These are phyloP conservation scores for Acacia concinna DNA, from an alignment of 331 rosid genomes.

Conservation along the genomic window DNA sequence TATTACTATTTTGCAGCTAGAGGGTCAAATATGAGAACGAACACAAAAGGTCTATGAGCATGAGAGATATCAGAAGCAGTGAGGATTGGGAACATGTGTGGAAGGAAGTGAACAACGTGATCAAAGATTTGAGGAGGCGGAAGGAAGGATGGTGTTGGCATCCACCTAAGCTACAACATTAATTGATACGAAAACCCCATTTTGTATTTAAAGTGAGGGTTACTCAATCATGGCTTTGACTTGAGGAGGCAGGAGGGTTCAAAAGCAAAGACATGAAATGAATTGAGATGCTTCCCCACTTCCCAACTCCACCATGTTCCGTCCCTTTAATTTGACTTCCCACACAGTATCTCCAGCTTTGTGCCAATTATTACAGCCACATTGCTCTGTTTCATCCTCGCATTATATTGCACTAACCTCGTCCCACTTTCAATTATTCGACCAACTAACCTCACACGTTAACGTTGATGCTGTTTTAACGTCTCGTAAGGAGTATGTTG, in stretches of 20 bases:
- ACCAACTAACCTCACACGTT: background rate
- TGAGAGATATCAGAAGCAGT: background rate
- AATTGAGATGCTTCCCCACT: background rate
- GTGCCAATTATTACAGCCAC: slow-evolving; percentile 26
- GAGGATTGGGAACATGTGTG: background rate
- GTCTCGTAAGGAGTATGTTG: background rate
- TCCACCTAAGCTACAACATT: slow-evolving; percentile 44
- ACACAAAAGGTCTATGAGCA: background rate
- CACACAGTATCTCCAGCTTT: background rate
- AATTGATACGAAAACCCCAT: slow-evolving; percentile 19
- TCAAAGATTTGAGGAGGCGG: slow-evolving; percentile 14
- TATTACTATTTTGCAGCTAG: background rate
- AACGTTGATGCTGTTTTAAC: background rate
- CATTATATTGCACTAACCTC: background rate
- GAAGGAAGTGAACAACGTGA: slow-evolving; percentile 15
- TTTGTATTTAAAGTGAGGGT: slow-evolving; percentile 22
- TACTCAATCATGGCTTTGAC: slow-evolving; percentile 39
- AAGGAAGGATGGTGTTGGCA: slow-evolving; percentile 28
- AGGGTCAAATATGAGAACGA: background rate
- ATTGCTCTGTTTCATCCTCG: slow-evolving; percentile 22
- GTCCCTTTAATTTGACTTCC: background rate
- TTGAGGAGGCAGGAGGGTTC: background rate
- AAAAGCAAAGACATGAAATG: background rate
- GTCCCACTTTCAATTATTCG: background rate
- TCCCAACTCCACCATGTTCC: slow-evolving; percentile 17